phyloP scores from a whole-genome alignment of 305 asterid genomes.

The Solanum hybrid region DNA sequence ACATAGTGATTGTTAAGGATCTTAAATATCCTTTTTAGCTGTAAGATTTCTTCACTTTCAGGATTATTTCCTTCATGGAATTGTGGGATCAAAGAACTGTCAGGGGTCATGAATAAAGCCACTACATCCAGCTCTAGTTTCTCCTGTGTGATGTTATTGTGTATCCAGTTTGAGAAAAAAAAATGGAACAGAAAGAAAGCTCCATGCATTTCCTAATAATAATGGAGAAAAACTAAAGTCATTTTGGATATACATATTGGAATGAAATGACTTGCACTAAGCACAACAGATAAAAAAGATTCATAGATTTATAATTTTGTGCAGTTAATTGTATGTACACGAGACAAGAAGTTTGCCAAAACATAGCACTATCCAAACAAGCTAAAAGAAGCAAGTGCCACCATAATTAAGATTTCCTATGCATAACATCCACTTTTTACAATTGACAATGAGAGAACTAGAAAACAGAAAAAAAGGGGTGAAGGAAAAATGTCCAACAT shows the following conservation, averaged over 20 bases:
- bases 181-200: neutral
- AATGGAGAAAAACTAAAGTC: neutral
- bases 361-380: neutral
- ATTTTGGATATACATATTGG: neutral
- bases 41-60: neutral
- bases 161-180: neutral
- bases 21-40: neutral
- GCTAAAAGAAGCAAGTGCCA: neutral
- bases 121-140: neutral
- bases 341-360: neutral
- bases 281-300: neutral
- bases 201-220: neutral
- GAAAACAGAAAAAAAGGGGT: neutral
- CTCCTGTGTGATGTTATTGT: neutral
- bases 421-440: slow-evolving; percentile 1
- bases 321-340: neutral
- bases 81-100: neutral
- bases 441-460: neutral
- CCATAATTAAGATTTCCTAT: neutral
- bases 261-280: neutral
- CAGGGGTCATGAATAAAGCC: neutral
- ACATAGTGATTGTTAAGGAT: neutral
- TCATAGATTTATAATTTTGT: neutral
- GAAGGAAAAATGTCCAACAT: neutral
- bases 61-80: neutral